Conservation (phyloP, 345 rosid species). For the Arabidopsis arenosa region DNA sequence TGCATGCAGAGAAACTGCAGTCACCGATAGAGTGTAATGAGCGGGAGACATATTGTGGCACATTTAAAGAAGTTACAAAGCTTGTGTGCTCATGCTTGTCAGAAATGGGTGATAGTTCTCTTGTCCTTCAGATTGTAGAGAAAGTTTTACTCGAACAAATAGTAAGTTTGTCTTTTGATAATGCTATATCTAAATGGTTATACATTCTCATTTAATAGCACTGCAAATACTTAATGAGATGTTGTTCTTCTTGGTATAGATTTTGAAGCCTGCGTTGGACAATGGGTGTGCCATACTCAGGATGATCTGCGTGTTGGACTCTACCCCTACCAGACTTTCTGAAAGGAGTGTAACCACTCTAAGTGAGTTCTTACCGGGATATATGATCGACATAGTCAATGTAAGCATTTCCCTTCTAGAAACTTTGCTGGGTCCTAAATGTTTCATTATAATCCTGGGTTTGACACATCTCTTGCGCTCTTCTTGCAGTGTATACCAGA, state of each 20-base stretch:
- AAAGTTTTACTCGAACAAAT: conserved; percentile 56
- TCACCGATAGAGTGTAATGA: conserved; percentile 38
- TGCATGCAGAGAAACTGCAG: conserved; percentile 52
- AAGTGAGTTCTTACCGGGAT: conserved; percentile 58
- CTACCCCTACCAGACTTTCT: conserved; percentile 73
- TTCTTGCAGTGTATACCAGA: conserved; percentile 61
- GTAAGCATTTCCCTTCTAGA: conserved; percentile 51
- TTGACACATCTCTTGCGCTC: conserved; percentile 21
- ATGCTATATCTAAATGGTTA: conserved; percentile 3
- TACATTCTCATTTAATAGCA: conserved; percentile 11
- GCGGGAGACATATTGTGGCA: conserved; percentile 47
- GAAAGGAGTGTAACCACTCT: conserved; percentile 59
- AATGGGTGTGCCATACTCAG: conserved; percentile 78
- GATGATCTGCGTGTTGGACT: conserved; percentile 63
- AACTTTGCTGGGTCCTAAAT: not conserved
- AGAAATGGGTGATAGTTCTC: conserved; percentile 68
- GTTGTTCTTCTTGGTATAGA: conserved; percentile 48
- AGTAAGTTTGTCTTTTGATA: conserved; percentile 54
- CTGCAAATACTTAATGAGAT: not conserved
- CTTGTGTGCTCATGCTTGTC: conserved; percentile 60
- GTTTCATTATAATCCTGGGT: not conserved
- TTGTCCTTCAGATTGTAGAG: conserved; percentile 66
- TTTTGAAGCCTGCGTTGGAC: conserved; percentile 53
- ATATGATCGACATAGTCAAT: conserved; percentile 60
- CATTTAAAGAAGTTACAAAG: conserved; percentile 54